Evolutionary conservation across 2,329 filamentous ascomycete species (phyloP), one percentile per base, ranked within the genome.

Genomic region (Endocalyx cinctus): DNA sequence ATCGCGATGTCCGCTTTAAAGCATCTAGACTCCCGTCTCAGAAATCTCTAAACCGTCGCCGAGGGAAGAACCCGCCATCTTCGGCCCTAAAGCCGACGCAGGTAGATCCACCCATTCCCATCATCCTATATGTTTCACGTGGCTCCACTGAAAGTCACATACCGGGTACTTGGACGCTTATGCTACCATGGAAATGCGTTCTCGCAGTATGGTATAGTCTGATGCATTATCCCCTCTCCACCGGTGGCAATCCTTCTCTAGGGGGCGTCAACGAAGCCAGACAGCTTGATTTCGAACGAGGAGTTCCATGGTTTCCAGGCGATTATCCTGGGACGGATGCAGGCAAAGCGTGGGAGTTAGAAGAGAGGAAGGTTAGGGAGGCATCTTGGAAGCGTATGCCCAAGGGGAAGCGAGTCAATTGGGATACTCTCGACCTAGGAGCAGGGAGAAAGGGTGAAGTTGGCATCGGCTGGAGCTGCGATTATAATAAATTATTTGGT

Each of bases 121-220:
- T 90, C 25, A 66, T 90, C 2, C 62, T 94, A 5, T 69, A 87
- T 5, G 70, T 81, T 20, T 77, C 75, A 10, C 72, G 77, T 4
- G 56, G 70, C 8, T 55, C 62, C 10, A 49, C 57, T 2, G 61
- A 62, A 23, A 64, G 59, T 10, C 72, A 71, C 29, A 64, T 68
- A 2, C 79, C 83, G 29, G 82, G 83, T 0, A 80, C 72, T 0
- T 97, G 88, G 87, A 92, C 82, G 0, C 57, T 97, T 2, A 68
- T 97, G 16, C 72, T 92, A 4, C 92, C 92, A 0, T 96, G 90
- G 87, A 88, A 86, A 54, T 95, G 86, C 48, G 83, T 97, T 22
- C 68, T 79, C 22, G 78, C 87, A 0, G 69, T 96, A 19, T 98
- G 92, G 92, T 83, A 90, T 48, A 80, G 78, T 29, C 63, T 97